phyloP scores from a whole-genome alignment of 306 rosid genomes.

The Alnus rubra region DNA sequence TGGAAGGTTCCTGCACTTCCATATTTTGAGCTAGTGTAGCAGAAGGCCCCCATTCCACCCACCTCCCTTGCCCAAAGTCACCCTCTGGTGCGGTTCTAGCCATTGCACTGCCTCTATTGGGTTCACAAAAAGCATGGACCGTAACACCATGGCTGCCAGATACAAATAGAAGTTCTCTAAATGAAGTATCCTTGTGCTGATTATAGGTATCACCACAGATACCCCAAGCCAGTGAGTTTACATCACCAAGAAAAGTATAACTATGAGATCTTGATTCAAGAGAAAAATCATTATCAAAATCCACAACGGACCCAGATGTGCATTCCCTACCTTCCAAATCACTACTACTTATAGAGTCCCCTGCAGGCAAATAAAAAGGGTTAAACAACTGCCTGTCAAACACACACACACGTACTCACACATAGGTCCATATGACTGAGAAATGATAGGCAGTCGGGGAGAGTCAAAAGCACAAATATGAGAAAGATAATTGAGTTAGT shows the following conservation, averaged over 20 bases:
- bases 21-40: conserved; percentile 37
- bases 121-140: conserved; percentile 72
- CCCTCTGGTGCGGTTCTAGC: conserved; percentile 37
- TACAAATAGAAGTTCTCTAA: conserved; percentile 78
- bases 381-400: not conserved
- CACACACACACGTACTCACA: not conserved
- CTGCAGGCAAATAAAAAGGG: conserved; percentile 43
- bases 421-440: not conserved
- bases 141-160: conserved; percentile 77
- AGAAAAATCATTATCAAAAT: conserved; percentile 35
- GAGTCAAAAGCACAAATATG: conserved; percentile 10
- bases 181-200: conserved; percentile 59
- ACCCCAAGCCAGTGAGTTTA: conserved; percentile 86
- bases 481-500: conserved; percentile 3
- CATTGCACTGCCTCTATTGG: conserved; percentile 28
- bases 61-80: conserved; percentile 61
- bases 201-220: conserved; percentile 61
- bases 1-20: conserved; percentile 42
- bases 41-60: conserved; percentile 87
- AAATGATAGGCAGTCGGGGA: not conserved
- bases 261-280: conserved; percentile 42
- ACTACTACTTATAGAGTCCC: conserved; percentile 35
- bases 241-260: conserved; percentile 65
- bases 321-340: conserved; percentile 39
- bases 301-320: conserved; percentile 46